Evolutionary conservation across 1,139 yeast species (phyloP), one percentile per base, ranked within the genome.

Genomic region (Debaryomyces coudertii): DNA sequence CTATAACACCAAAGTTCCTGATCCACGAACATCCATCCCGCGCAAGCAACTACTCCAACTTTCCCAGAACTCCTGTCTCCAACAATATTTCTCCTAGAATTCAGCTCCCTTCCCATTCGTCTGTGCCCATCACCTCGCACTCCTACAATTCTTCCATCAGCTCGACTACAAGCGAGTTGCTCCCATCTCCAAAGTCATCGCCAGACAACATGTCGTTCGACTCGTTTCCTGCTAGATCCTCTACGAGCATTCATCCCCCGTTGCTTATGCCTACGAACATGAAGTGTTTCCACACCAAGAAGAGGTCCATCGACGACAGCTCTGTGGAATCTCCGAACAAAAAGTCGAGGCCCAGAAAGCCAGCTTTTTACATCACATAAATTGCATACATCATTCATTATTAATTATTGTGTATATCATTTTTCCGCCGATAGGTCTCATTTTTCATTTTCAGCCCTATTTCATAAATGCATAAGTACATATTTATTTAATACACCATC

Each of bases 51-150:
- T 25, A 22, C 30, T 20, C n/a, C 8, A 24, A 23, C 29, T 39
- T 60, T 9, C 61, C 61, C 9, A 34, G 47, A 18, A 57, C 61
- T 8, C 61, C 61, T 24, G 53, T 50, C n/a, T 56, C 61, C 24
- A 53, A 48, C 27, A 51, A 51, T 43, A 55, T 57, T 20, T 55
- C 61, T 3, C 61, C 61, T 6, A 42, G 49, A 18, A 47, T 47
- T 41, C 47, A 47, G 29, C 36, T 37, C 31, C 29, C 27, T 37
- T 11, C 43, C 8, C 40, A 43, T 27, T 30, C 37, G 31, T 36
- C 46, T 34, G 43, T 35, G 18, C 25, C 46, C 3, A 12, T 15
- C 7, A 43, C 24, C 37, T 9, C 31, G 20, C 20, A 43, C 8
- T 20, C 33, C n/a, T 27, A 22, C 41, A 33, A 38, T 24, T 12